Percentiles rank a stretch among this genome's conserved stretches.
These are phyloP conservation scores for Lactarius psammicola DNA, from an alignment of 768 basidiomycete genomes.

Conservation along the genomic window DNA sequence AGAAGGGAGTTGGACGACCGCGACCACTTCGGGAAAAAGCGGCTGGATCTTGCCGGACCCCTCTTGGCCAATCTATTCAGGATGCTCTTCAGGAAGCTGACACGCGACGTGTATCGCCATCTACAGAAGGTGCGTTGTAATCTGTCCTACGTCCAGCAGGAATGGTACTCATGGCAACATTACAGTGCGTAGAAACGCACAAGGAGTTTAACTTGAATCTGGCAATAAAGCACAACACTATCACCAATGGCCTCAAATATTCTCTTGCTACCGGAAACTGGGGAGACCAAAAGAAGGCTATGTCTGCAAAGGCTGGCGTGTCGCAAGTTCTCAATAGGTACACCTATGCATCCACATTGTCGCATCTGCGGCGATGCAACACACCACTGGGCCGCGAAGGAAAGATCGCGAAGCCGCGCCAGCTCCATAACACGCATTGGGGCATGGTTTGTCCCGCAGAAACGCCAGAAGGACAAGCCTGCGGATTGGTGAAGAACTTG, in stretches of 20 bases:
- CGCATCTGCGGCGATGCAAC: slow-evolving; percentile 96
- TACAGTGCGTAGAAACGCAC: slow-evolving; percentile 91
- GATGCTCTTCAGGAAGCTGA: slow-evolving; percentile 95
- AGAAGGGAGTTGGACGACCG: slow-evolving; percentile 96
- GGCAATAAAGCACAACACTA: slow-evolving; percentile 95
- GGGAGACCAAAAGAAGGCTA: slow-evolving; percentile 99
- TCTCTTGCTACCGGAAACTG: slow-evolving; percentile 98
- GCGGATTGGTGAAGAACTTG: slow-evolving; percentile 97
- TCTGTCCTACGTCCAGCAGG: neutral
- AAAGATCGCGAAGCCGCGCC: slow-evolving; percentile 98
- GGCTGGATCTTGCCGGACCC: slow-evolving; percentile 94
- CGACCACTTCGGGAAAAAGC: slow-evolving; percentile 99
- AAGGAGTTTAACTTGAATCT: slow-evolving; percentile 90
- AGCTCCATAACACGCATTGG: slow-evolving; percentile 99
- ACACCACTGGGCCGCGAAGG: slow-evolving; percentile 97
- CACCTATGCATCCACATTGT: slow-evolving; percentile 97
- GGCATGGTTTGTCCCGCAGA: slow-evolving; percentile 99
- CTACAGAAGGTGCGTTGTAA: slow-evolving; percentile 77
- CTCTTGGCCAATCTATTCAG: slow-evolving; percentile 95
- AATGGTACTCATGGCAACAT: slow-evolving; percentile 19
- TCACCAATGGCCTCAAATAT: slow-evolving; percentile 97
- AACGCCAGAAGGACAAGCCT: slow-evolving; percentile 99
- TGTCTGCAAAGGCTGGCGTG: slow-evolving; percentile 97
- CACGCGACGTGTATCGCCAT: slow-evolving; percentile 95
- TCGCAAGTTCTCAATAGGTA: slow-evolving; percentile 98